Evolutionary conservation across 1,284 basidiomycete genomes (phyloP).

Genomic region (Puccinia hordei): DNA sequence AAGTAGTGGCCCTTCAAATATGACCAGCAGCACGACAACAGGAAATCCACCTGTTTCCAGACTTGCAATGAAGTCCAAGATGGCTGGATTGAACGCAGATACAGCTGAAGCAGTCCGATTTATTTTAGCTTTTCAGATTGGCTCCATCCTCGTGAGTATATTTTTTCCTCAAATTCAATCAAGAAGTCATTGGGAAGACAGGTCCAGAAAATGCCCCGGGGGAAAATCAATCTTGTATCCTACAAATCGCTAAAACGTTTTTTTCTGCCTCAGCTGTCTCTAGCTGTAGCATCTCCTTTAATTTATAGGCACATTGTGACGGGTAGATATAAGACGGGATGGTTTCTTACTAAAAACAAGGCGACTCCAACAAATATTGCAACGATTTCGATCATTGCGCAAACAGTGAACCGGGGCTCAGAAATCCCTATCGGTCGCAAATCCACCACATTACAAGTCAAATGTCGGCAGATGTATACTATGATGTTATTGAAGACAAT

Average conservation of each 20-base stretch:
- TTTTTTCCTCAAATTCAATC: too few species aligned
- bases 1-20: too few species aligned
- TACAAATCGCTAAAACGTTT: too few species aligned
- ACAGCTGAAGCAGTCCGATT: background rate
- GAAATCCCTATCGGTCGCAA: slow-evolving; percentile 3
- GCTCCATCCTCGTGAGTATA: background rate
- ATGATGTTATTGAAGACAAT: background rate
- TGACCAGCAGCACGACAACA: too few species aligned
- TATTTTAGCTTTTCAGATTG: background rate
- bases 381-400: background rate
- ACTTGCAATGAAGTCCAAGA: too few species aligned
- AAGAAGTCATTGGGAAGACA: too few species aligned
- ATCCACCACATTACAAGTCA: background rate
- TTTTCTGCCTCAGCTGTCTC: background rate
- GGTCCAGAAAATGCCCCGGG: too few species aligned
- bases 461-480: slow-evolving; percentile 11
- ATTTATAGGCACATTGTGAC: slow-evolving; percentile 15
- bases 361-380: background rate
- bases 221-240: too few species aligned
- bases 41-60: too few species aligned
- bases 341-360: slow-evolving; percentile 22
- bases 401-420: background rate
- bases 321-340: slow-evolving; percentile 28
- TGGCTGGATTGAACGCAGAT: background rate
- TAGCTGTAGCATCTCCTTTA: slow-evolving; percentile 26